Evolutionary conservation across 75 land plant species (phyloP).

Genomic region (Pinus tabuliformis): DNA sequence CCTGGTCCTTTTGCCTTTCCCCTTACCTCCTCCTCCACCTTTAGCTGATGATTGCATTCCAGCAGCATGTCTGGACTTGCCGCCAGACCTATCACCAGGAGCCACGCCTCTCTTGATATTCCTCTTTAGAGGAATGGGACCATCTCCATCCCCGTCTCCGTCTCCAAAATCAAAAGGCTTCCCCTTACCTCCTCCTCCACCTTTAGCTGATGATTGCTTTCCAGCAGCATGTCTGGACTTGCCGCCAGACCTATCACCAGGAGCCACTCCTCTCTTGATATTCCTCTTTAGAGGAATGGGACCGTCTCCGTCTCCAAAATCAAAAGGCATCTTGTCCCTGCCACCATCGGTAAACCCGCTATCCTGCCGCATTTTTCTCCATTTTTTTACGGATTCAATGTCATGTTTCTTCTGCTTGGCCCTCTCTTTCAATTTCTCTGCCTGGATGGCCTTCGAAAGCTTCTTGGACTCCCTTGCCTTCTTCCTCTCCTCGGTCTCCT

Average conservation of each 20-base stretch:
- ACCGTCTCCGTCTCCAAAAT: slow-evolving; percentile 36
- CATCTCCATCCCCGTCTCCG: slow-evolving; percentile 15
- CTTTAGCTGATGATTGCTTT: background rate
- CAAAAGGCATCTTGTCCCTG: slow-evolving; percentile 48
- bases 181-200: slow-evolving; percentile 25
- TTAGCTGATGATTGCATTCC: background rate
- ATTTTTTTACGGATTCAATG: slow-evolving; percentile 92
- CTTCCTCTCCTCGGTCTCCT: slow-evolving; percentile 90
- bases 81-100: slow-evolving; percentile 82
- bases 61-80: slow-evolving; percentile 12
- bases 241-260: slow-evolving; percentile 81
- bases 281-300: slow-evolving; percentile 30
- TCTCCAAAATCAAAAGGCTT: slow-evolving; percentile 39
- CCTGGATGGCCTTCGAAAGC: slow-evolving; percentile 83
- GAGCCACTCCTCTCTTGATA: slow-evolving; percentile 56
- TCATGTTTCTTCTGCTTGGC: slow-evolving; percentile 89
- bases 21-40: slow-evolving; percentile 21
- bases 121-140: slow-evolving; percentile 31
- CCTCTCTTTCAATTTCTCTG: slow-evolving; percentile 80
- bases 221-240: slow-evolving; percentile 1
- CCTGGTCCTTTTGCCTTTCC: slow-evolving; percentile 36
- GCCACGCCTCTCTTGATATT: slow-evolving; percentile 49
- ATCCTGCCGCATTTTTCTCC: slow-evolving; percentile 87
- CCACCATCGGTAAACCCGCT: slow-evolving; percentile 50
- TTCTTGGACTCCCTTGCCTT: slow-evolving; percentile 90